These are phyloP conservation scores for Salix dunnii DNA, from an alignment of 345 rosid genomes.

Conservation along the genomic window DNA sequence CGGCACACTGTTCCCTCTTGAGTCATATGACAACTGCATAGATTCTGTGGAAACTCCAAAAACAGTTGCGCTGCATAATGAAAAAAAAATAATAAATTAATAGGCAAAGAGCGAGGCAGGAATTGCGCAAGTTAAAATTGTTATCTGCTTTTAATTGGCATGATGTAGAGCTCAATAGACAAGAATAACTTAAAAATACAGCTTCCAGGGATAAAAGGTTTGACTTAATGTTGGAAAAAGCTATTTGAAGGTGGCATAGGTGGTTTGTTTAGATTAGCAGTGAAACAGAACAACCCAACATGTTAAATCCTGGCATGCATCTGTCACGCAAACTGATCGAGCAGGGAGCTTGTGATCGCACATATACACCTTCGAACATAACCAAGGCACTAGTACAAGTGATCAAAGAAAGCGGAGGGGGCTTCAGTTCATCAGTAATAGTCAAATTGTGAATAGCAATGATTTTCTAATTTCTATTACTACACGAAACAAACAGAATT, in stretches of 20 bases:
- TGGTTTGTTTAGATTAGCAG: background rate
- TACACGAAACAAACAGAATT: background rate
- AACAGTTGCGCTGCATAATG: conserved; percentile 29
- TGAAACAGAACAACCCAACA: background rate
- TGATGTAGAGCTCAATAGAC: background rate
- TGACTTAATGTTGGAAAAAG: background rate
- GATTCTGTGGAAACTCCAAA: conserved; percentile 41
- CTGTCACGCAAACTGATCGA: background rate
- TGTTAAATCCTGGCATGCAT: background rate
- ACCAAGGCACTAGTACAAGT: background rate
- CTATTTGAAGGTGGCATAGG: background rate
- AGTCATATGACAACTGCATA: conserved; percentile 35
- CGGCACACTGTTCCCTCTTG: conserved; percentile 34
- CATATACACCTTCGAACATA: background rate
- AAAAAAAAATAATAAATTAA: background rate
- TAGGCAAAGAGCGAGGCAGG: background rate
- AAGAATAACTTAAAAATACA: background rate
- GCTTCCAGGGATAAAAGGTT: background rate
- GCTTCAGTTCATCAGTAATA: background rate
- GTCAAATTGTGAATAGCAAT: background rate
- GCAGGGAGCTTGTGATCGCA: background rate
- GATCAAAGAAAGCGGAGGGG: background rate
- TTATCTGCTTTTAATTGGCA: background rate
- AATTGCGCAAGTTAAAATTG: background rate
- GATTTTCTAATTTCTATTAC: background rate